Conservation (phyloP, 2,329 filamentous ascomycete genomes). For the Alternaria panax region DNA sequence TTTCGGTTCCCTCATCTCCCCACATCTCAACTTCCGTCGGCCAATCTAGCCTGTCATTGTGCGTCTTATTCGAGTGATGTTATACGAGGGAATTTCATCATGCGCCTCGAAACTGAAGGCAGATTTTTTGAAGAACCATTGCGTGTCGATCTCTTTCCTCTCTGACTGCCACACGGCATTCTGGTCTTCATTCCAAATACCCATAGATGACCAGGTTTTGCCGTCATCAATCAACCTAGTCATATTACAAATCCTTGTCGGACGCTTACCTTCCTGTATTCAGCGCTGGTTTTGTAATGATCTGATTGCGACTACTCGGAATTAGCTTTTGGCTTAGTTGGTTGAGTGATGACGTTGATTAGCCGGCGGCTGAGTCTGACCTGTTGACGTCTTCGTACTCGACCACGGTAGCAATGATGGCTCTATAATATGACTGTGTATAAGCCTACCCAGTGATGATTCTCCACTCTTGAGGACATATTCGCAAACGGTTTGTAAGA, state of each 20-base stretch:
- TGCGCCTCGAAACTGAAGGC: background rate
- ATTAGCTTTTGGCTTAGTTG: background rate
- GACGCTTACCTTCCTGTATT: background rate
- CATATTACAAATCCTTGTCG: background rate
- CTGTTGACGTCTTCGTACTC: background rate
- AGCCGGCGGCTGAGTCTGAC: background rate
- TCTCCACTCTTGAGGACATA: background rate
- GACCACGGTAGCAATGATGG: background rate
- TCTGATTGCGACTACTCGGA: background rate
- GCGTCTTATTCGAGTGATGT: background rate
- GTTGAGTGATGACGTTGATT: background rate
- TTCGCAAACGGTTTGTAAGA: background rate
- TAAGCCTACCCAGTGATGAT: background rate
- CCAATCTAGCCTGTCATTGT: background rate
- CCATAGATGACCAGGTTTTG: background rate
- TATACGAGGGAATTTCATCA: background rate
- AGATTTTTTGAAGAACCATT: background rate
- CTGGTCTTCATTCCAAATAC: background rate
- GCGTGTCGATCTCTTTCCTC: background rate
- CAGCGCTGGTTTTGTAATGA: background rate
- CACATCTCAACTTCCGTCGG: constrained; percentile 2
- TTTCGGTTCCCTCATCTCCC: background rate
- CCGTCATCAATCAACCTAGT: background rate
- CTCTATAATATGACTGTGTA: background rate
- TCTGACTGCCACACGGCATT: background rate